Percentiles rank a stretch among this genome's conserved stretches.
Evolutionary conservation across 1,284 basidiomycete species (phyloP).

Genomic region (Cutaneotrichosporon mucoides): DNA sequence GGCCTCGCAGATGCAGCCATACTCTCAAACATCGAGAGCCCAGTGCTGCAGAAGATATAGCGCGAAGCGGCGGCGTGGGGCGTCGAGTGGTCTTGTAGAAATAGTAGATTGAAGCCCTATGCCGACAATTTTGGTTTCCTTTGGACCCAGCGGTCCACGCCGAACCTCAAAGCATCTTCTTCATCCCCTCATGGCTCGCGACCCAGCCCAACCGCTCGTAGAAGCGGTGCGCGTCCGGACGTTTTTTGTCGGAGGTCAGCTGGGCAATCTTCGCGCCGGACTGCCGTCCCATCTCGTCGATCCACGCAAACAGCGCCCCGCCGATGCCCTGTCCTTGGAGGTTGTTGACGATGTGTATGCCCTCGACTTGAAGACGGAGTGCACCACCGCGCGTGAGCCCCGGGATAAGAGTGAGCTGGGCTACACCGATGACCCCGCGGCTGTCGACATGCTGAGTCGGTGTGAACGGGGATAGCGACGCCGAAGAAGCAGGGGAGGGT

Average conservation of each 20-base stretch:
- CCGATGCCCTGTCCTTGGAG: background rate
- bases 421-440: background rate
- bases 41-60: background rate
- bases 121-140: too few relatives aligned
- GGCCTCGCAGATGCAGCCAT: background rate
- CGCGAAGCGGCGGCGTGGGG: too few relatives aligned
- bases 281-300: background rate
- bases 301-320: background rate
- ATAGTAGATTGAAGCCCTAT: too few relatives aligned
- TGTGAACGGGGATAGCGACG: too few relatives aligned
- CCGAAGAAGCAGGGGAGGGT: too few relatives aligned
- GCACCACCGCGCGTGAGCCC: background rate
- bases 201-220: background rate
- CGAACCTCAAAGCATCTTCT: background rate
- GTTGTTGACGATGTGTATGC: background rate
- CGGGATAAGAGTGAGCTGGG: background rate
- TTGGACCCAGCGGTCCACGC: too few relatives aligned
- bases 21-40: background rate
- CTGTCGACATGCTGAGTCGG: too few relatives aligned
- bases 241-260: background rate
- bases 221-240: background rate
- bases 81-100: too few relatives aligned
- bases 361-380: background rate
- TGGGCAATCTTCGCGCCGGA: background rate
- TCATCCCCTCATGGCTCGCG: conserved; percentile 1